Conservation (phyloP, 805 yeast species). For the Candida gorgasii region DNA sequence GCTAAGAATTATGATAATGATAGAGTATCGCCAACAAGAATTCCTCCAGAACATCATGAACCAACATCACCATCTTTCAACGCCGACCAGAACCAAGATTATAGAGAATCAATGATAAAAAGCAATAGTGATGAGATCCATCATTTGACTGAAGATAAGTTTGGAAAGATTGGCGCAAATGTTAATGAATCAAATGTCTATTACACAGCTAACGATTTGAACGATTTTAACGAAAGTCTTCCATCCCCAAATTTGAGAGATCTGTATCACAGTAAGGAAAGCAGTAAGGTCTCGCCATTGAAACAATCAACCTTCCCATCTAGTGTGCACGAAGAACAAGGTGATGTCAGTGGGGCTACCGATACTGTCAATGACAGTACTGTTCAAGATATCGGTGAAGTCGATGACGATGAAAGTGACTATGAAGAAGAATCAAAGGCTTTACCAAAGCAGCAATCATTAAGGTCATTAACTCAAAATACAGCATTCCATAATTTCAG, state of each 20-base stretch:
- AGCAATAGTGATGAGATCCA: slow-evolving; percentile 19
- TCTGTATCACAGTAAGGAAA: slow-evolving; percentile 12
- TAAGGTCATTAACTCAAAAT: slow-evolving; percentile 32
- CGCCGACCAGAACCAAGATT: slow-evolving; percentile 6
- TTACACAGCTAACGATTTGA: slow-evolving; percentile 24
- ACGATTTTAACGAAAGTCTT: slow-evolving; percentile 8
- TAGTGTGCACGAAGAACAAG: not conserved
- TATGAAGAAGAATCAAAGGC: slow-evolving; percentile 11
- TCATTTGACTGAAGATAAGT: slow-evolving; percentile 17
- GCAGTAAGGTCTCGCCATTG: slow-evolving; percentile 9
- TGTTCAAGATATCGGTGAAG: not conserved
- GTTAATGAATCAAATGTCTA: slow-evolving; percentile 22
- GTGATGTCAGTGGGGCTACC: not conserved
- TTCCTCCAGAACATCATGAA: not conserved
- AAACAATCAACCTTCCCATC: slow-evolving; percentile 4
- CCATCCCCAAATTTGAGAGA: slow-evolving; percentile 17
- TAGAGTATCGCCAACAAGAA: no score
- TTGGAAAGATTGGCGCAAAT: slow-evolving; percentile 20
- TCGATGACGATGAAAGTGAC: not conserved
- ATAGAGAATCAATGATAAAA: slow-evolving; percentile 17
- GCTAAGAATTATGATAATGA: no score
- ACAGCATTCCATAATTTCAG: slow-evolving; percentile 40
- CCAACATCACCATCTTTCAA: slow-evolving; percentile 23
- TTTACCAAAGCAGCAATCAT: slow-evolving; percentile 19
- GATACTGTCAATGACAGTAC: not conserved